phyloP scores from a whole-genome alignment of 2,329 filamentous ascomycete genomes.

The Diaporthe eres region DNA sequence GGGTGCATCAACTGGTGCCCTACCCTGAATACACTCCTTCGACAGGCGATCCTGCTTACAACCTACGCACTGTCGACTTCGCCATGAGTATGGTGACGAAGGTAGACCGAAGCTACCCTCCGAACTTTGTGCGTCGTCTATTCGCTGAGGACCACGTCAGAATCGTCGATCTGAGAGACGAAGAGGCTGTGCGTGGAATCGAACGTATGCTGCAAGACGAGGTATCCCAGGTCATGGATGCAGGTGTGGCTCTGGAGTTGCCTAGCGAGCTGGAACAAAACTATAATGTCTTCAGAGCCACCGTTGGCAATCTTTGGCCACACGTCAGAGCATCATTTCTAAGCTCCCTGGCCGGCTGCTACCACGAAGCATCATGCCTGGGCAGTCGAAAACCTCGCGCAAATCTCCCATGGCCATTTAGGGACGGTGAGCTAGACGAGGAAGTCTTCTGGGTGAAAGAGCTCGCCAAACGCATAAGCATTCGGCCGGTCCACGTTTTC shows the following conservation, averaged over 20 bases:
- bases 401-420: neutral
- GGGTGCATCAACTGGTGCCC: neutral
- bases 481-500: constrained; percentile 5
- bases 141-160: neutral
- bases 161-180: neutral
- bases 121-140: neutral
- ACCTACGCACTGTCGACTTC: neutral
- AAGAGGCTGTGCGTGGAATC: neutral
- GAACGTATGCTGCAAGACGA: fast-evolving
- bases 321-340: neutral
- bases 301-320: neutral
- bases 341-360: neutral
- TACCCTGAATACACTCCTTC: neutral
- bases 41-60: neutral
- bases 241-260: neutral
- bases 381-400: neutral
- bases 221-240: neutral
- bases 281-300: neutral
- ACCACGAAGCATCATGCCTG: neutral
- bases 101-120: neutral
- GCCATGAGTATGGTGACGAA: neutral
- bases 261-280: neutral
- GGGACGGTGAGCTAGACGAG: neutral
- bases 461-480: neutral
- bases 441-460: neutral